phyloP scores from a whole-genome alignment of 2,329 filamentous ascomycete genomes.

The Mycocentrospora acerina region DNA sequence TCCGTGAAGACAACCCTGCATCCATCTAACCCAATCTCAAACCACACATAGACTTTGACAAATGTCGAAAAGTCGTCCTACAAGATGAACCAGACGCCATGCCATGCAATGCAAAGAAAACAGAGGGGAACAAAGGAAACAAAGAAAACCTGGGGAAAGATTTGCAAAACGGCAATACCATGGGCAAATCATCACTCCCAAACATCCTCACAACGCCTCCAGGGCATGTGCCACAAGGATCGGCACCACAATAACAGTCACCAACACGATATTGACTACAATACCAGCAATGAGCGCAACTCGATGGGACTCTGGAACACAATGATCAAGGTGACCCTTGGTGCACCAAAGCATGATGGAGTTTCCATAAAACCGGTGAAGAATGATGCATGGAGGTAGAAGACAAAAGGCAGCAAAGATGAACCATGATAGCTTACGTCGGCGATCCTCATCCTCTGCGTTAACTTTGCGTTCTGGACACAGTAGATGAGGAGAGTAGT shows the following conservation, averaged over 20 bases:
- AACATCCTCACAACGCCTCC: constrained; percentile 12
- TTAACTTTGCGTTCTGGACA: constrained; percentile 27
- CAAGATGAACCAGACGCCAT: too few relatives aligned
- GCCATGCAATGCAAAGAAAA: too few relatives aligned
- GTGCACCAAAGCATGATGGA: constrained; percentile 31
- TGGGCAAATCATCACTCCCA: too few relatives aligned
- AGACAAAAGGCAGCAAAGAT: constrained; percentile 37
- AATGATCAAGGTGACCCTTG: constrained; percentile 33
- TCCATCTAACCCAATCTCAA: too few relatives aligned
- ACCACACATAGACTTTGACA: too few relatives aligned
- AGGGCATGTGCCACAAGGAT: constrained; percentile 25
- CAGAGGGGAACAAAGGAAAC: too few relatives aligned
- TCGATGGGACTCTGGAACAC: constrained; percentile 31
- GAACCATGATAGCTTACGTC: constrained; percentile 34
- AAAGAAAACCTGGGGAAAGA: too few relatives aligned
- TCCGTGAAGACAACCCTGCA: too few relatives aligned
- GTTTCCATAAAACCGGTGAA: constrained; percentile 40
- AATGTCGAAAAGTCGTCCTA: too few relatives aligned
- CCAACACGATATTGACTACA: constrained; percentile 26
- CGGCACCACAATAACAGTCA: constrained; percentile 26
- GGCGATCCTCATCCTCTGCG: constrained; percentile 27
- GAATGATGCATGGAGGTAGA: constrained; percentile 38
- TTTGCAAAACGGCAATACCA: too few relatives aligned
- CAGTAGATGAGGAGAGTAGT: constrained; percentile 33
- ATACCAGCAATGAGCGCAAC: constrained; percentile 34